Percentiles rank a stretch among this genome's conserved stretches.
phyloP scores from a whole-genome alignment of 2,329 filamentous ascomycete species.

The Xylariaceae sp. region DNA sequence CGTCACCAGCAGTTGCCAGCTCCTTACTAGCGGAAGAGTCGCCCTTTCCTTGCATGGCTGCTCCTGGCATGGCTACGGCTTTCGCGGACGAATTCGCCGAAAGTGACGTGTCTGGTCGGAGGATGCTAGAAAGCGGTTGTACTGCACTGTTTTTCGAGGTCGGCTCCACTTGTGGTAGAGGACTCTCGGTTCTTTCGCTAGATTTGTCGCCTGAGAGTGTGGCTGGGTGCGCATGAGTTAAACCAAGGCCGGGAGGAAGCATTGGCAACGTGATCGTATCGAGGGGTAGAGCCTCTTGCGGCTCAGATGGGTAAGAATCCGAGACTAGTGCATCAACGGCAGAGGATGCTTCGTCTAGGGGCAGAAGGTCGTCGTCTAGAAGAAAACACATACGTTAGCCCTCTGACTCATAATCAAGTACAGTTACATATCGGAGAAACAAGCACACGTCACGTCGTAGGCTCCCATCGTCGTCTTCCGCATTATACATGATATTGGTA shows the following conservation, averaged over 20 bases:
- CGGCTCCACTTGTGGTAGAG: conserved; percentile 18
- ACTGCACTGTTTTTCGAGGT: conserved; percentile 12
- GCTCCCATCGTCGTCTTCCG: conserved; percentile 60
- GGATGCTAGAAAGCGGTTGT: conserved; percentile 20
- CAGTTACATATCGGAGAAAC: conserved; percentile 27
- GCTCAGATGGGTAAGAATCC: conserved; percentile 40
- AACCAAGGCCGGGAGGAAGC: conserved; percentile 43
- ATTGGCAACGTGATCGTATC: conserved; percentile 32
- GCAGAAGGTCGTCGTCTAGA: conserved; percentile 58
- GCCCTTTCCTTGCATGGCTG: conserved; percentile 17
- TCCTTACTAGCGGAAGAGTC: conserved; percentile 32
- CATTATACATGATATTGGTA: conserved; percentile 36
- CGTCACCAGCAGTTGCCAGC: conserved; percentile 41
- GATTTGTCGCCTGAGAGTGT: conserved; percentile 19
- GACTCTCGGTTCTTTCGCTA: conserved; percentile 21
- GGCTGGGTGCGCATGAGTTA: conserved; percentile 35
- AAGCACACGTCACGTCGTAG: conserved; percentile 45
- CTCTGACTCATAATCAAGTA: conserved; percentile 21
- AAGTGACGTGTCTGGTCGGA: conserved; percentile 32
- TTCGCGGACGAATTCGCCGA: conserved; percentile 24
- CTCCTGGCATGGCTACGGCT: conserved; percentile 21
- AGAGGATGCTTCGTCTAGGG: conserved; percentile 54
- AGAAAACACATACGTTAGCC: conserved; percentile 37
- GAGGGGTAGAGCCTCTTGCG: conserved; percentile 17
- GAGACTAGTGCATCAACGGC: conserved; percentile 66